Evolutionary conservation across 208 protist species (phyloP), one percentile per base, ranked within the genome.

Genomic region (Acanthamoeba quina): DNA sequence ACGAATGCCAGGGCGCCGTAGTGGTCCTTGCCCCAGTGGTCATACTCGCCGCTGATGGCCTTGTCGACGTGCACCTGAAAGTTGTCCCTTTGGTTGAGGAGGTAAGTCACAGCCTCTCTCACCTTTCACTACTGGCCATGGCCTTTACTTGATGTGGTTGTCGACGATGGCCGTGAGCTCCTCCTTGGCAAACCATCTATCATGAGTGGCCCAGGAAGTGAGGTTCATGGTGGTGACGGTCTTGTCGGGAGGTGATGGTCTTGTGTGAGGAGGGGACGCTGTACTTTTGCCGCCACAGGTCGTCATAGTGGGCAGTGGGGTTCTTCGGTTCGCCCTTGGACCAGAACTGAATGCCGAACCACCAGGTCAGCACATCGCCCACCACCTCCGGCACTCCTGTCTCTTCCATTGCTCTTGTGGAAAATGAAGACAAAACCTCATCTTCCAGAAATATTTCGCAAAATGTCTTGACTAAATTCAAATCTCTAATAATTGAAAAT

Each of bases 141-240:
- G 58, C 58, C 5, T 26, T 29, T 64, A 91, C 85, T 11, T 66
- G 15, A 91, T 66, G 62, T 91, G 29, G 0, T 91, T 29, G 44
- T 91, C 85, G 3, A 91, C 85, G 5, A 56, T 37, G 4, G 31
- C 62, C 0, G 85, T 91, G 26, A 91, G 85, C 41, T 91, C 85
- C 34, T 91, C 85, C 44, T 91, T 91, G 62, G 85, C 85, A 10
- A 91, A 91, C 85, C 85, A 91, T 34, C 85, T n/a, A n/a, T n/a
- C n/a, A n/a, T n/a, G n/a, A n/a, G n/a, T n/a, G n/a, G n/a, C n/a
- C n/a, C n/a, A n/a, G n/a, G n/a, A n/a, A n/a, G 34, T 74, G 66
- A 24, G 21, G 34, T 10, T 64, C 58, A n/a, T n/a, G n/a, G n/a
- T n/a, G n/a, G n/a, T n/a, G n/a, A n/a, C n/a, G n/a, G n/a, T n/a